Evolutionary conservation across 192 early-diverging fungal species (phyloP).

Genomic region (Geranomyces variabilis): DNA sequence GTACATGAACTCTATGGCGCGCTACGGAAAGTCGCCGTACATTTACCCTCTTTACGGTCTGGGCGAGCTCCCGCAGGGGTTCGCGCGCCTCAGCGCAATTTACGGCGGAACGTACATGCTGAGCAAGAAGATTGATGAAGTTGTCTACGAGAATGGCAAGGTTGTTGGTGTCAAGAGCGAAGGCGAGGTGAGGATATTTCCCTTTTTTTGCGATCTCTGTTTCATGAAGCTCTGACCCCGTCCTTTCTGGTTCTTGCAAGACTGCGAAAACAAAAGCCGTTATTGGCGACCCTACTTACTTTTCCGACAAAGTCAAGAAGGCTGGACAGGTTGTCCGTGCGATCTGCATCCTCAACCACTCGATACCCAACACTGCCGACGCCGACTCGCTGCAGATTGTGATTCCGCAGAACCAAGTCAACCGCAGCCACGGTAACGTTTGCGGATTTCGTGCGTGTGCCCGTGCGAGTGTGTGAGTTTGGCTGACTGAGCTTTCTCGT

Average conservation of each 20-base stretch:
- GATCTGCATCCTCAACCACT: constrained; percentile 91
- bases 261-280: constrained; percentile 81
- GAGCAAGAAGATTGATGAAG: constrained; percentile 86
- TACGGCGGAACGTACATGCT: constrained; percentile 99
- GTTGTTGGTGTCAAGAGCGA: constrained; percentile 90
- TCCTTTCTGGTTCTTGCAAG: too few species aligned
- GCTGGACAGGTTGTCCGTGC: constrained; percentile 89
- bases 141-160: constrained; percentile 81
- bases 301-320: constrained; percentile 77
- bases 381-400: constrained; percentile 93
- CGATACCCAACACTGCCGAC: constrained; percentile 86
- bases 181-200: constrained; percentile 70
- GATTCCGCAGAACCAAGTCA: constrained; percentile 96
- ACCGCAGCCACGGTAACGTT: constrained; percentile 72
- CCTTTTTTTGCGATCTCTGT: too few species aligned
- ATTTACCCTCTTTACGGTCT: constrained; percentile 98
- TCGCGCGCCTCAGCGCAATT: constrained; percentile 94
- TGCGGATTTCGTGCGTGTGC: neutral
- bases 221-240: neutral
- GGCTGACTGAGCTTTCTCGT: neutral
- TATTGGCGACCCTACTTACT: constrained; percentile 97
- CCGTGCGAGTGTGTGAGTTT: too few species aligned
- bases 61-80: constrained; percentile 97
- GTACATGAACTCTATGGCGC: constrained; percentile 88
- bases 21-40: constrained; percentile 95